Conservation (phyloP, 495 filamentous ascomycete genomes). For the Aspergillus leporis region DNA sequence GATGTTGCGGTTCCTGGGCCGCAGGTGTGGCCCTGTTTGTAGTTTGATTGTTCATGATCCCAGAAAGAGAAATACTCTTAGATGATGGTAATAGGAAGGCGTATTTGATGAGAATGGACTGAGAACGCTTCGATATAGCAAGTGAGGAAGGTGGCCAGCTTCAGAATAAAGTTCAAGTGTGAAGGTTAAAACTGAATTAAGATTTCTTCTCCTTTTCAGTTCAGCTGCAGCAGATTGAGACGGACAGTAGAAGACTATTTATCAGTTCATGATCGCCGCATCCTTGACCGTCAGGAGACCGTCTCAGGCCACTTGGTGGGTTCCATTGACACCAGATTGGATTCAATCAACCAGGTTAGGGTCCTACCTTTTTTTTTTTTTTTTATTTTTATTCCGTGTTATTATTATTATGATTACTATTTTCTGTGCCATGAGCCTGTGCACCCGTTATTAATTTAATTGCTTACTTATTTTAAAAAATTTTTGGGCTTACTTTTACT, state of each 20-base stretch:
- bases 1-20: background rate
- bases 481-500: background rate
- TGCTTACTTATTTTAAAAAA: background rate
- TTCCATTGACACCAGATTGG: background rate
- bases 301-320: slow-evolving; percentile 1
- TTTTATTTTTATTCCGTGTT: background rate
- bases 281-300: slow-evolving; percentile 1
- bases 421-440: background rate
- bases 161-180: background rate
- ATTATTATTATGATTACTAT: background rate
- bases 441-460: background rate
- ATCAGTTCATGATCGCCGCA: background rate
- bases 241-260: background rate
- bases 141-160: background rate
- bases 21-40: background rate
- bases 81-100: background rate
- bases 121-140: background rate
- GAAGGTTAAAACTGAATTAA: background rate
- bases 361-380: background rate
- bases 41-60: background rate
- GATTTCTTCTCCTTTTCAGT: background rate
- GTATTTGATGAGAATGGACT: background rate
- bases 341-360: background rate
- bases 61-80: background rate
- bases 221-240: background rate